Evolutionary conservation across 1,284 basidiomycete genomes (phyloP), one percentile per base, ranked within the genome.

Genomic region (Rugosomyces carneus): DNA sequence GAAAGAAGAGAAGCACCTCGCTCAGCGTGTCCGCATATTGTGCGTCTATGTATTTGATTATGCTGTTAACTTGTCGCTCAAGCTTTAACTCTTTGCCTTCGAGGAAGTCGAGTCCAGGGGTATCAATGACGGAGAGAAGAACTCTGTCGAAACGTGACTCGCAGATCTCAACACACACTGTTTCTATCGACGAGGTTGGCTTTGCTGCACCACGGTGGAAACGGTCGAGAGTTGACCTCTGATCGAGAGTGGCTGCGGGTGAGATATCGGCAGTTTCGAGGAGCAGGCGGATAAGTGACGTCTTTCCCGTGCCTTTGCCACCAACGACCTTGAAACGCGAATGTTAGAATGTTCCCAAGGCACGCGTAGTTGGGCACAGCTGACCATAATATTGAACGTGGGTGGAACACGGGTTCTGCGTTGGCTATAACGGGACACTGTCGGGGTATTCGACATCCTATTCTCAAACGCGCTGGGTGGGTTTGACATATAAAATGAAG

Each of bases 311-410:
- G 43, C 84, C 81, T 59, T 78, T 77, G n/a, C 76, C 80, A 45
- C 87, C 87, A 27, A 79, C 85, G 42, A 89, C 84, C 85, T 89
- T 53, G 36, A 39, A 20, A 48, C 21, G 23, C 20, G 27, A 29
- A 29, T 29, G 27, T 10, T 29, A 26, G 24, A 26, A 26, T 26
- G 24, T 5, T 26, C 24, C 3, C 3, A 34, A n/a, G 31, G 13
- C 13, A 6, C 13, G 20, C 44, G 54, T 45, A 11, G 53, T 45
- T 42, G 38, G 26, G 42, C 21, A 54, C 48, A 37, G 36, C 73
- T 60, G 53, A 88, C 86, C 85, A 90, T 89, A 42, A 90, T 63
- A 58, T 90, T 91, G 69, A 90, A 89, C 3, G 84, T 84, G 6
- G 85, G 83, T 11, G 84, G 73, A n/a, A 76, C 64, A 40, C 80